These are phyloP conservation scores for Adansonia grandidieri DNA, from an alignment of 441 rosid genomes.

Conservation along the genomic window DNA sequence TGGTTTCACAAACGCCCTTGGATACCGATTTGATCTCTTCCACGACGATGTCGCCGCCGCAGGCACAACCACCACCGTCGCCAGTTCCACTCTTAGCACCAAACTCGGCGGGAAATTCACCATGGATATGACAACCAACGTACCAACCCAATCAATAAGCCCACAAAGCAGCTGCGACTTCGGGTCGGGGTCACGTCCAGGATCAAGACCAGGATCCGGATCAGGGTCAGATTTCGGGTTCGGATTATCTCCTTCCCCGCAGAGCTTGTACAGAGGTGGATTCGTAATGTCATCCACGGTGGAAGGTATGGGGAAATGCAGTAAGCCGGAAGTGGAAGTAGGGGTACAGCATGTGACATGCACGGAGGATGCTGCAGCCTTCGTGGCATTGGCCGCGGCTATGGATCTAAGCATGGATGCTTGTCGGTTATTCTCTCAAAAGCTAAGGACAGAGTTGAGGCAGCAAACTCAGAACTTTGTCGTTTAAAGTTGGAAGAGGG, in stretches of 20 bases:
- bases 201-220: conserved; percentile 65
- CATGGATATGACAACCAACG: conserved; percentile 60
- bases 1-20: conserved; percentile 52
- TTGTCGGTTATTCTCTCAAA: conserved; percentile 66
- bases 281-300: conserved; percentile 90
- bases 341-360: conserved; percentile 89
- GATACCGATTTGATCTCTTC: conserved; percentile 71
- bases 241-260: conserved; percentile 39
- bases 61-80: conserved; percentile 31
- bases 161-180: conserved; percentile 85
- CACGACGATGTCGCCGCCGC: conserved; percentile 40
- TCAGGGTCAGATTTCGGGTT: conserved; percentile 73
- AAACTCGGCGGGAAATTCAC: conserved; percentile 73
- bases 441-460: conserved; percentile 82
- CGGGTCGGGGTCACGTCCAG: conserved; percentile 56
- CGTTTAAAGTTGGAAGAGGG: conserved; percentile 47
- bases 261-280: conserved; percentile 48
- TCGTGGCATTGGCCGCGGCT: conserved; percentile 87
- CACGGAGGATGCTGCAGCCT: conserved; percentile 94
- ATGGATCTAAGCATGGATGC: conserved; percentile 92
- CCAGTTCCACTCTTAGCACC: conserved; percentile 52
- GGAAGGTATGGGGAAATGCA: conserved; percentile 52
- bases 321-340: conserved; percentile 79
- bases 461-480: conserved; percentile 60
- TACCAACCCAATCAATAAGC: conserved; percentile 54